Evolutionary conservation across 2,329 filamentous ascomycete genomes (phyloP), one percentile per base, ranked within the genome.

Genomic region (Zasmidium angulare): DNA sequence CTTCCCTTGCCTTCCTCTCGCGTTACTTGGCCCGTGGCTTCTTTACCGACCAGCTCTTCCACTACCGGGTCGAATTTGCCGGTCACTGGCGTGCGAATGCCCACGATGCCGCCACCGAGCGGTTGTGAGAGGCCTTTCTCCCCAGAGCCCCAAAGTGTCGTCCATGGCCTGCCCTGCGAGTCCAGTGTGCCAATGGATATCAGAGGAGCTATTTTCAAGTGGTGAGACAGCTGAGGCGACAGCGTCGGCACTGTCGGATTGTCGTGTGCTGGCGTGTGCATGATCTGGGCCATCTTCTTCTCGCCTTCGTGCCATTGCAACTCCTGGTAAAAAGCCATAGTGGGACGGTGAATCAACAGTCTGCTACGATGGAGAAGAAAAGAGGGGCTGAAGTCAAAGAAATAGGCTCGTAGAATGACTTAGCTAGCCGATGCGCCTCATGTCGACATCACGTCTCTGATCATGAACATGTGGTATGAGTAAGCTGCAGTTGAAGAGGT

Each of bases 101-200:
- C 89, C 2, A 96, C 78, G 10, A 90, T 80, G 1, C 79, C 82
- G 46, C 83, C 78, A 1, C 84, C 86, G 0, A 93, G 76, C 0
- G 85, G 82, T 50, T 82, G 79, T 0, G 86, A 84, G 65, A 93
- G 89, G 0, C 89, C 89, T 0, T 82, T 74, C 59, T 87, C 79
- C 17, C 91, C 91, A 49, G 51, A 53, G n/a, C 90, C 90, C 85
- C 89, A 89, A 7, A 96, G 63, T 0, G 89, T 89, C 17, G 88
- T 89, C 91, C 91, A 96, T 1, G 89, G 90, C 20, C 84, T 78
- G 1, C 82, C 82, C 20, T 85, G 69, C 1, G 76, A 73, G 68
- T 95, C 90, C 1, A 93, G 75, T 0, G 89, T 84, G 1, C 91
- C 91, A 19, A 96, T 75, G 0, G 89, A 90, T 14, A 95, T 78